phyloP scores from a whole-genome alignment of 2,329 filamentous ascomycete species.

The Aspergillus thermomutatus region DNA sequence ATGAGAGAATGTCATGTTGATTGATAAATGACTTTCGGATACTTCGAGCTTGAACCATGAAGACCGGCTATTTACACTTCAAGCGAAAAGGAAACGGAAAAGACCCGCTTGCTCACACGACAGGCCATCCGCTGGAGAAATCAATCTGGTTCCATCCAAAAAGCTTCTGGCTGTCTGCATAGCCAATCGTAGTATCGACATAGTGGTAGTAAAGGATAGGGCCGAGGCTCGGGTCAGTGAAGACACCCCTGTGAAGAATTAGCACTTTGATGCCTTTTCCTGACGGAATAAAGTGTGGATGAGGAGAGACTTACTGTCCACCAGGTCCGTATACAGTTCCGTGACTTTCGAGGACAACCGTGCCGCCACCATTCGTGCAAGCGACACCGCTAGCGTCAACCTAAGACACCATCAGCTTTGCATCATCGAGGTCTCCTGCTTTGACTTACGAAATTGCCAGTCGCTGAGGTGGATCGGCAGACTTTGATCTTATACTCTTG shows the following conservation, averaged over 20 bases:
- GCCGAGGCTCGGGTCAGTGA: constrained; percentile 33
- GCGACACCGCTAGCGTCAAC: constrained; percentile 52
- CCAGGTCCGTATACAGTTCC: constrained; percentile 62
- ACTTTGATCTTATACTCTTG: constrained; percentile 66
- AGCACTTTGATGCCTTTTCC: not conserved
- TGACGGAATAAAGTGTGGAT: not conserved
- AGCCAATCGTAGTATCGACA: constrained; percentile 50
- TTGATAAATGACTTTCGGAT: not conserved
- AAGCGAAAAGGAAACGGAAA: no score
- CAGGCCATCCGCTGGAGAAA: constrained; percentile 42
- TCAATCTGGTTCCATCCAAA: constrained; percentile 44
- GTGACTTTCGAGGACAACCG: constrained; percentile 58
- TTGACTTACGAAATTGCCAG: constrained; percentile 50
- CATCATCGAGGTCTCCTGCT: no score
- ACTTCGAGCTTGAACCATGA: not conserved
- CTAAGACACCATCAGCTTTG: constrained; percentile 8
- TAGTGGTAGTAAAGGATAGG: constrained; percentile 61
- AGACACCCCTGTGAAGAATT: constrained; percentile 20
- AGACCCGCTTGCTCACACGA: constrained; percentile 18
- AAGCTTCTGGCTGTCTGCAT: constrained; percentile 42
- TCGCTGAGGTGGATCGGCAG: constrained; percentile 55
- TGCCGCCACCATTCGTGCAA: constrained; percentile 59
- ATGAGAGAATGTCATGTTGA: not conserved
- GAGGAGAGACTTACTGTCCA: constrained; percentile 53
- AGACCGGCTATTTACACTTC: no score